Evolutionary conservation across 129 eudicot genomes (phyloP).

Genomic region (Artemisia annua): DNA sequence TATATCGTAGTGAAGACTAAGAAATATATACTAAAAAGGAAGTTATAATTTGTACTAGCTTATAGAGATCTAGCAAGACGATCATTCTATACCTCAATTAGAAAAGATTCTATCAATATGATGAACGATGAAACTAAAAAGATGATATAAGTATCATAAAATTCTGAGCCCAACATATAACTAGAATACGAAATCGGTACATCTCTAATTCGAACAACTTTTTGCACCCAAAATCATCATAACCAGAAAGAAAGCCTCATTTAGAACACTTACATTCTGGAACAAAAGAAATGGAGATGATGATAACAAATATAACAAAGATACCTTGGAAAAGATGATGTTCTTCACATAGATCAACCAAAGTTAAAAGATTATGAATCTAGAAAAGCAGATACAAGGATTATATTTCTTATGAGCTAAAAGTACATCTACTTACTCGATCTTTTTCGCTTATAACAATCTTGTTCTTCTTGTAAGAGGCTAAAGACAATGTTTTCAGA

Average conservation of each 20-base stretch:
- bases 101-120: not conserved
- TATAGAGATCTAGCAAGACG: slow-evolving; percentile 29
- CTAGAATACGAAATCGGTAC: not conserved
- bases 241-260: not conserved
- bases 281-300: not conserved
- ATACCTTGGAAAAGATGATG: slow-evolving; percentile 30
- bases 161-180: not conserved
- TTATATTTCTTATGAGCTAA: no score
- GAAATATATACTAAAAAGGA: slow-evolving; percentile 1
- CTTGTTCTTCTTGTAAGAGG: no score
- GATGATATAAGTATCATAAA: slow-evolving; percentile 12
- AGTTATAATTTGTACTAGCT: slow-evolving; percentile 3
- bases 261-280: not conserved
- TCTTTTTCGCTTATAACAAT: no score
- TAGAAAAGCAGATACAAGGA: no score
- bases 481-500: not conserved
- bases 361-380: no score
- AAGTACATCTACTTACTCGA: no score
- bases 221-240: slow-evolving; percentile 15
- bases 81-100: slow-evolving; percentile 4
- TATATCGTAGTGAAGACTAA: not conserved
- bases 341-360: slow-evolving; percentile 15
- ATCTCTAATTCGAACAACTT: not conserved
- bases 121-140: slow-evolving; percentile 7
- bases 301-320: slow-evolving; percentile 18